Conservation (phyloP, 768 basidiomycete genomes). For the Kwoniella sp. region DNA sequence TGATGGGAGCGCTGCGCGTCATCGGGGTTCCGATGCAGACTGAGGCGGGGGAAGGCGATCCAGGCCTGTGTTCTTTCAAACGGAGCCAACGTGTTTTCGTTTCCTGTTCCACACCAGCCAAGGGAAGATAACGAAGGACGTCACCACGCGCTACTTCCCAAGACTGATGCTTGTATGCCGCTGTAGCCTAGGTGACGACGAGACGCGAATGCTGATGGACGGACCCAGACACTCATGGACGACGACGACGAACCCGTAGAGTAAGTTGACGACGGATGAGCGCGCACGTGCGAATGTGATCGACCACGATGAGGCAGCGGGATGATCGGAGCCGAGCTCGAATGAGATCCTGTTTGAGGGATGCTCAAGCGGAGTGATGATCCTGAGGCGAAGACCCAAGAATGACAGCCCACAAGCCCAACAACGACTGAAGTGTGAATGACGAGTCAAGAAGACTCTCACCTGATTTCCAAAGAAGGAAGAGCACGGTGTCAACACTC, state of each 20-base stretch:
- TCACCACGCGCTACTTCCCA: no score
- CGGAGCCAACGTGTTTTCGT: neutral
- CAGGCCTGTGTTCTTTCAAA: constrained; percentile 10
- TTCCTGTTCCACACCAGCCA: no score
- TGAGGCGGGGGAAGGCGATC: constrained; percentile 28
- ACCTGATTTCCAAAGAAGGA: constrained; percentile 16
- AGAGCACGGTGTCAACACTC: constrained; percentile 25
- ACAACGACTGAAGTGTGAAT: neutral
- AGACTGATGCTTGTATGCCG: no score
- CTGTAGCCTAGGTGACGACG: no score
- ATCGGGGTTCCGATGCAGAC: constrained; percentile 13
- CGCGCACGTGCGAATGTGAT: neutral
- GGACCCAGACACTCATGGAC: neutral
- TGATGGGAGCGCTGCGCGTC: constrained; percentile 4
- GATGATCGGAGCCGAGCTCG: neutral
- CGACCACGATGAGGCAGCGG: neutral
- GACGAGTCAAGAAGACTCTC: constrained; percentile 18
- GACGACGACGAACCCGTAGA: constrained; percentile 6
- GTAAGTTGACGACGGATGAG: neutral
- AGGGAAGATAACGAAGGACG: no score
- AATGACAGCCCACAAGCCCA: constrained; percentile 11
- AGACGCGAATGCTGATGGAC: constrained; percentile 4
- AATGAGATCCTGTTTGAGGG: no score
- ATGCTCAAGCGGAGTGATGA: constrained; percentile 15
- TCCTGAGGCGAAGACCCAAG: constrained; percentile 14